These are phyloP conservation scores for Zalaria obscura DNA, from an alignment of 2,329 filamentous ascomycete genomes.

Conservation along the genomic window DNA sequence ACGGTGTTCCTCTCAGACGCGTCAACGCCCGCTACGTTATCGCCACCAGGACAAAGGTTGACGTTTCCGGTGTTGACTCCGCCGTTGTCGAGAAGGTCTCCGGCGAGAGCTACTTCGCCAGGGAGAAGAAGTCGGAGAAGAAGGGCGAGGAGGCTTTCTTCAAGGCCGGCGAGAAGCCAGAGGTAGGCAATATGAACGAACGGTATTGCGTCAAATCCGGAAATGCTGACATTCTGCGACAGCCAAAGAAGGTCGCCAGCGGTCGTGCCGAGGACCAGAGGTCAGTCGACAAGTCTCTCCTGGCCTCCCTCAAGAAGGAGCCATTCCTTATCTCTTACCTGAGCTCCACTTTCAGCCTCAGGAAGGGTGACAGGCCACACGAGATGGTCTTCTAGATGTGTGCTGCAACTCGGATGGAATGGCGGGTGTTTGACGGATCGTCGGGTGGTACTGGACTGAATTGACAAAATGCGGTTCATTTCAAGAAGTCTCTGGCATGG, in stretches of 20 bases:
- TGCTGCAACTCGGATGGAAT: no score
- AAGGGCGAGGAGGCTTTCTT: constrained; percentile 97
- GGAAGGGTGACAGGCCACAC: constrained; percentile 98
- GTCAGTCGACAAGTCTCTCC: constrained; percentile 89
- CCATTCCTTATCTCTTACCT: constrained; percentile 89
- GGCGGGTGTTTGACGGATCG: no score
- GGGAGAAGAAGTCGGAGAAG: constrained; percentile 92
- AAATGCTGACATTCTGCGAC: neutral
- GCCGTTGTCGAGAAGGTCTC: constrained; percentile 64
- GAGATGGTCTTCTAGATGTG: constrained; percentile 87
- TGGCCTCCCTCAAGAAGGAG: constrained; percentile 97
- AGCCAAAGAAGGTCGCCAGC: constrained; percentile 78
- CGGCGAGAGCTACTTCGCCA: constrained; percentile 80
- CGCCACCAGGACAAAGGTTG: constrained; percentile 74
- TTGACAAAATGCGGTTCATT: no score
- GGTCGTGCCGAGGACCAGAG: constrained; percentile 95
- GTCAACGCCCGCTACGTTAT: constrained; percentile 92
- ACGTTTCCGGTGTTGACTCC: constrained; percentile 69
- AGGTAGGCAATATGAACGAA: constrained; percentile 46
- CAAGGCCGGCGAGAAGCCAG: constrained; percentile 94
- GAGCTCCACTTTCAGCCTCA: constrained; percentile 89
- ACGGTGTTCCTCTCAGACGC: constrained; percentile 91
- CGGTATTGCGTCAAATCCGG: neutral
- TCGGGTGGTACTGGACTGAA: no score
- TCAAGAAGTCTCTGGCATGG: no score